Evolutionary conservation across 208 protist species (phyloP), one percentile per base, ranked within the genome.

Genomic region (Novymonas esmeraldas): DNA sequence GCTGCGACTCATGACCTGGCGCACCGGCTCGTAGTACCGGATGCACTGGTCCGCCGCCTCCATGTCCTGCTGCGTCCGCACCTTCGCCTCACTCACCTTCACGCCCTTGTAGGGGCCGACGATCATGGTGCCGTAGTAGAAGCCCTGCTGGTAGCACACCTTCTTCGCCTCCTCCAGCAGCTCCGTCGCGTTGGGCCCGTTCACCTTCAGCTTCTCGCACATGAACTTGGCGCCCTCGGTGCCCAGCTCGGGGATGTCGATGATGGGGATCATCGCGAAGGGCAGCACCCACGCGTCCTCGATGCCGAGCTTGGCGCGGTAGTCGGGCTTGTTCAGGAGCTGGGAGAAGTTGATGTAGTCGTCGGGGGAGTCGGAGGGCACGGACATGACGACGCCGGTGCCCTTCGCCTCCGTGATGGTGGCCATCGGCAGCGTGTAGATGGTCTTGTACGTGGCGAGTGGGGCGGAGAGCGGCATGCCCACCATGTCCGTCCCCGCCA

Each of bases 351-450:
- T 98, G 45, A 98, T 97, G 80, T 99, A 99, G 84, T 99, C 99
- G 70, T 99, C 98, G 24, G 99, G 99, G 18, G 98, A 95, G 80
- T 99, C 99, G 31, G 89, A 94, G 61, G 98, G 98, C 33, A 99
- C 98, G 20, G 84, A 98, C 61, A 99, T 99, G 29, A 99, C 98
- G 54, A 99, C 89, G 64, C 98, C 99, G 1, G 98, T 99, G 61
- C 98, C 98, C 87, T 99, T 99, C 33, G 81, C 82, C 74, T 98
- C 94, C 6, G 78, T 91, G 78, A 99, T 99, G 28, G 96, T 99
- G 28, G 95, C 57, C 94, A 99, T 98, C 29, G 99, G 99, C 18
- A 99, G 95, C 2, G 94, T 93, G 84, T 99, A 99, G 50, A 99
- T 91, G 0, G 69, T 85, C 1, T 77, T 46, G 82, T 99, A 98